phyloP scores from a whole-genome alignment of 129 eudicot genomes.

The Centaurea solstitialis region DNA sequence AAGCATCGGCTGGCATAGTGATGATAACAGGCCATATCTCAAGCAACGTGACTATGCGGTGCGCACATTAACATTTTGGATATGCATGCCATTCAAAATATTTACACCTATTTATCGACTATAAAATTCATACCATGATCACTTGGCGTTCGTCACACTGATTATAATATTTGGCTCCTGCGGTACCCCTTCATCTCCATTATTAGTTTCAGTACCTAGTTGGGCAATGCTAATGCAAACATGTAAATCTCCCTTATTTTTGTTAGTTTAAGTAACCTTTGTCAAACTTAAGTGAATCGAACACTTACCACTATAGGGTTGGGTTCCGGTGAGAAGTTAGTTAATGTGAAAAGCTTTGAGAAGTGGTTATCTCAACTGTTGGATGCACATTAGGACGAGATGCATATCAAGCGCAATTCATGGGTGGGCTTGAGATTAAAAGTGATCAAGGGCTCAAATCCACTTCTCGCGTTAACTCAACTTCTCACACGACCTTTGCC shows the following conservation, averaged over 20 bases:
- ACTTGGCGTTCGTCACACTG: neutral
- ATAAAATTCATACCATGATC: neutral
- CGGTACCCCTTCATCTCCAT: neutral
- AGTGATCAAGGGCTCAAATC: too few species aligned
- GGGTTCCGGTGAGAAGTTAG: too few species aligned
- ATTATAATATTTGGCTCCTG: neutral
- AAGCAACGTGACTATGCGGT: constrained; percentile 94
- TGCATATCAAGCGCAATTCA: too few species aligned
- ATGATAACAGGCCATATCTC: constrained; percentile 90
- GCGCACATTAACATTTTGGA: constrained; percentile 11
- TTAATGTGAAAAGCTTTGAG: too few species aligned
- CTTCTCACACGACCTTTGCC: too few species aligned
- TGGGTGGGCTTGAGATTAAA: too few species aligned
- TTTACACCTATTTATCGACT: neutral
- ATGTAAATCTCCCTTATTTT: too few species aligned
- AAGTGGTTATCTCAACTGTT: too few species aligned
- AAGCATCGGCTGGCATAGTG: constrained; percentile 99
- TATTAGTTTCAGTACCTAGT: neutral
- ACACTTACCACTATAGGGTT: neutral
- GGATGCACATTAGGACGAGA: too few species aligned
- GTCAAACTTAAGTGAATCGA: neutral
- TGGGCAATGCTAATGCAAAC: neutral
- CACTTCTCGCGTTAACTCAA: too few species aligned
- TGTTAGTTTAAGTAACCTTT: constrained; percentile 5
- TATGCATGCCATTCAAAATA: neutral